Conservation (phyloP, 495 filamentous ascomycete genomes). For the Penicilliopsis zonata region DNA sequence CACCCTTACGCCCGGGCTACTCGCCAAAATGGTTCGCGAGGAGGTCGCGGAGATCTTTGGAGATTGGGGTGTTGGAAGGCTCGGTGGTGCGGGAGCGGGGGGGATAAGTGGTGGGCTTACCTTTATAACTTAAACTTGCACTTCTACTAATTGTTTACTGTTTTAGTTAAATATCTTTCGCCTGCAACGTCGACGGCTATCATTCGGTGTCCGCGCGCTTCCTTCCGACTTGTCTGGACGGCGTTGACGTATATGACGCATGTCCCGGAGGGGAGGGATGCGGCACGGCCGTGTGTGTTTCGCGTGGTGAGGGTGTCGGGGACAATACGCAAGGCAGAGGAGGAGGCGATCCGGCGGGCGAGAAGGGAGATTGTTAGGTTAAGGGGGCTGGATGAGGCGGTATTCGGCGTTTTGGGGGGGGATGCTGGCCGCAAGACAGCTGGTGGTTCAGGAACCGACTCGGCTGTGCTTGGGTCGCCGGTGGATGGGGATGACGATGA, state of each 20-base stretch:
- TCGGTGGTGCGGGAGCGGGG: slow-evolving; percentile 39
- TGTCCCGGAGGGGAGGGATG: slow-evolving; percentile 36
- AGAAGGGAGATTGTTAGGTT: slow-evolving; percentile 56
- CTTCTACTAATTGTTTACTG: slow-evolving; percentile 3
- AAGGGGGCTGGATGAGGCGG: slow-evolving; percentile 30
- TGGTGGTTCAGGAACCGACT: slow-evolving; percentile 9
- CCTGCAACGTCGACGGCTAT: slow-evolving; percentile 90
- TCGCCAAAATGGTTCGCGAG: slow-evolving; percentile 56
- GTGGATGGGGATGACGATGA: slow-evolving; percentile 34
- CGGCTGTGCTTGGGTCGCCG: slow-evolving; percentile 10
- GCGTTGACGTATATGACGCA: slow-evolving; percentile 72
- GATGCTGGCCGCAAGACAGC: slow-evolving; percentile 15
- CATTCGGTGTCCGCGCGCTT: slow-evolving; percentile 61
- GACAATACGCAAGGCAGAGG: slow-evolving; percentile 84
- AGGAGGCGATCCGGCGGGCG: slow-evolving; percentile 71
- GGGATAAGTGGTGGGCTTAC: slow-evolving; percentile 47
- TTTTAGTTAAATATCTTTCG: slow-evolving; percentile 81
- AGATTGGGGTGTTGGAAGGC: slow-evolving; percentile 71
- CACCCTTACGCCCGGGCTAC: slow-evolving; percentile 45
- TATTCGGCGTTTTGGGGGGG: slow-evolving; percentile 29
- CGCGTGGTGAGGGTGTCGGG: slow-evolving; percentile 87
- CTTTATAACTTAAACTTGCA: slow-evolving; percentile 1
- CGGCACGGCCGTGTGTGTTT: slow-evolving; percentile 51
- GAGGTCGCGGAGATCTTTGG: slow-evolving; percentile 66
- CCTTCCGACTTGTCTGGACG: slow-evolving; percentile 81